phyloP scores from a whole-genome alignment of 768 basidiomycete species.

The Asterophora lycoperdoides region DNA sequence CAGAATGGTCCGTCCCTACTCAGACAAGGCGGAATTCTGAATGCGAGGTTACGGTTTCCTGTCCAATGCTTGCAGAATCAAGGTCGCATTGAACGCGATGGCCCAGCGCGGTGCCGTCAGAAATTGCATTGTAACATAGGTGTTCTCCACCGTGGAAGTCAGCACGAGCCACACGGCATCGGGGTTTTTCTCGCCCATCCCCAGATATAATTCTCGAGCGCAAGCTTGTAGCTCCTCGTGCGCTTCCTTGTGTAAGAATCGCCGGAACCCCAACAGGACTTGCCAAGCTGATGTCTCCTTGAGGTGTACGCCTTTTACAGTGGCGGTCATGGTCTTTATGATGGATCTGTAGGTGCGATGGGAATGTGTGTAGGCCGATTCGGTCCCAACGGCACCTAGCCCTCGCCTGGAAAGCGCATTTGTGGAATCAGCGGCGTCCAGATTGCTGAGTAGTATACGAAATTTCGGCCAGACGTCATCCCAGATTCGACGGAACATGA shows the following conservation, averaged over 20 bases:
- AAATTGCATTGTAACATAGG: constrained; percentile 43
- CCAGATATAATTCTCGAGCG: constrained; percentile 62
- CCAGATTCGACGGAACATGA: constrained; percentile 83
- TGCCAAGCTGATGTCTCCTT: constrained; percentile 79
- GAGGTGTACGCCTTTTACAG: constrained; percentile 61
- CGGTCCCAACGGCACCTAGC: constrained; percentile 48
- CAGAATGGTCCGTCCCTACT: constrained; percentile 1
- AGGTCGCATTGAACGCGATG: constrained; percentile 41
- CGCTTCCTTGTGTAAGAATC: constrained; percentile 63
- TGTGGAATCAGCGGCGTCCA: constrained; percentile 59
- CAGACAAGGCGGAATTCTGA: neutral
- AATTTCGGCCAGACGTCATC: constrained; percentile 94
- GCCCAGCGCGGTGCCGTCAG: constrained; percentile 60
- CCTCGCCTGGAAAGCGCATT: constrained; percentile 65
- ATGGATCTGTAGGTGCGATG: constrained; percentile 79
- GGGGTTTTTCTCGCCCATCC: constrained; percentile 56
- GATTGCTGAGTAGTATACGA: constrained; percentile 48
- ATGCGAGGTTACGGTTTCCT: neutral
- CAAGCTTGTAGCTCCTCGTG: constrained; percentile 72
- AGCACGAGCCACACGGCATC: constrained; percentile 87
- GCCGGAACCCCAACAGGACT: constrained; percentile 66
- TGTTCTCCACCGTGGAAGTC: constrained; percentile 43
- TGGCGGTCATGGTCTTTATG: constrained; percentile 66
- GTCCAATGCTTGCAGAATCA: constrained; percentile 26
- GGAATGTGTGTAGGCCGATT: constrained; percentile 74